A percentile compares a stretch with the other conserved stretches of the same genome.
phyloP scores from a whole-genome alignment of 371 early-diverging fungal species.

The Zychaea mexicana region DNA sequence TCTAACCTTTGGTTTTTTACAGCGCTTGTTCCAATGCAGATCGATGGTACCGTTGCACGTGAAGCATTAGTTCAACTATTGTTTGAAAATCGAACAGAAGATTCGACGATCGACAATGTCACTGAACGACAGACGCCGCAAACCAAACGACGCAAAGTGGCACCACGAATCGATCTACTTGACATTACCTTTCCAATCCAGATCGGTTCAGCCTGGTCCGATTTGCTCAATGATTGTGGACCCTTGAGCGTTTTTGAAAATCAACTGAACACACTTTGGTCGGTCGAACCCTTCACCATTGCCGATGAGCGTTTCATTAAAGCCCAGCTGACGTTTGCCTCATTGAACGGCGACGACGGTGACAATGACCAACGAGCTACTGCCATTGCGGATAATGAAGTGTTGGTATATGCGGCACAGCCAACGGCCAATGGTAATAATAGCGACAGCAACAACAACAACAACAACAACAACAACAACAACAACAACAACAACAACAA shows the following conservation, averaged over 20 bases:
- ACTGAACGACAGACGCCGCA: neutral
- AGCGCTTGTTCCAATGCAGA: too few species aligned
- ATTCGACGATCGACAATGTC: neutral
- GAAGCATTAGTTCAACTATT: conserved; percentile 1
- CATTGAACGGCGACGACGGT: neutral
- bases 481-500: too few species aligned
- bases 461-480: too few species aligned
- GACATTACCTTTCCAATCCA: neutral
- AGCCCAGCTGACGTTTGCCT: neutral
- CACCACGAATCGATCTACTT: neutral
- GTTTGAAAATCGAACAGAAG: neutral
- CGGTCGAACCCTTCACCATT: neutral
- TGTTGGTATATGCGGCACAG: neutral
- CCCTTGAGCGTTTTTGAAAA: neutral
- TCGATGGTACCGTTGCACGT: neutral
- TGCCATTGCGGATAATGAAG: neutral
- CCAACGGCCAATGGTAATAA: too few species aligned
- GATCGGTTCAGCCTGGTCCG: neutral
- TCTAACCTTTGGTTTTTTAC: too few species aligned
- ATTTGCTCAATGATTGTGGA: neutral
- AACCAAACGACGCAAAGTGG: neutral
- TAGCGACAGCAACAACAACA: too few species aligned
- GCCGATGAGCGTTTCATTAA: neutral
- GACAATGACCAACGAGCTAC: neutral
- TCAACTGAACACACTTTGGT: neutral